Evolutionary conservation across 805 yeast genomes (phyloP).

Genomic region (Saccharomycopsis javanensis): DNA sequence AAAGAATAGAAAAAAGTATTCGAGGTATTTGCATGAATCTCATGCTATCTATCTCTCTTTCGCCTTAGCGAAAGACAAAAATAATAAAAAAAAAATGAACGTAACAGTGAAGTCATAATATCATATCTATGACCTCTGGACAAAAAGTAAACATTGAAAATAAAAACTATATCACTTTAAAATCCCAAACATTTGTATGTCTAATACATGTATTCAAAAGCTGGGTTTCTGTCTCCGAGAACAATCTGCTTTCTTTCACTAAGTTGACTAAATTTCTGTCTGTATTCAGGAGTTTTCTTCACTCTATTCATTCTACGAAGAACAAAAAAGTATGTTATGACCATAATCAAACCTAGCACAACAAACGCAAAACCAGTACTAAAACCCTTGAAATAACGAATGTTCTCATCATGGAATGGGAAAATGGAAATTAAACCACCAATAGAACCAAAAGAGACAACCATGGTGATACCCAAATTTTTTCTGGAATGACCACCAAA

Average conservation of each 20-base stretch:
- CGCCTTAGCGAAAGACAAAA: background rate
- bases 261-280: constrained; percentile 23
- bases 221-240: constrained; percentile 32
- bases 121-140: background rate
- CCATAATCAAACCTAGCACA: constrained; percentile 3
- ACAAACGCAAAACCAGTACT: constrained; percentile 10
- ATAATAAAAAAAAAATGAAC: background rate
- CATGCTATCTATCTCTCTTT: background rate
- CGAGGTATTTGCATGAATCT: no score
- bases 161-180: no score
- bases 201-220: constrained; percentile 29
- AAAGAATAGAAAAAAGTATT: no score
- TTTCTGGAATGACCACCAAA: constrained; percentile 47
- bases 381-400: constrained; percentile 12
- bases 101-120: background rate
- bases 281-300: constrained; percentile 24
- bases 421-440: constrained; percentile 36
- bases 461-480: constrained; percentile 48
- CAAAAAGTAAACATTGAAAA: background rate
- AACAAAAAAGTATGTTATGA: constrained; percentile 7
- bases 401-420: constrained; percentile 7
- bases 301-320: constrained; percentile 21
- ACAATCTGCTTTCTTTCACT: constrained; percentile 27
- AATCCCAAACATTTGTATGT: no score
- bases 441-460: constrained; percentile 61